Evolutionary conservation across 768 basidiomycete genomes (phyloP).

Genomic region (Tricholoma terreum): DNA sequence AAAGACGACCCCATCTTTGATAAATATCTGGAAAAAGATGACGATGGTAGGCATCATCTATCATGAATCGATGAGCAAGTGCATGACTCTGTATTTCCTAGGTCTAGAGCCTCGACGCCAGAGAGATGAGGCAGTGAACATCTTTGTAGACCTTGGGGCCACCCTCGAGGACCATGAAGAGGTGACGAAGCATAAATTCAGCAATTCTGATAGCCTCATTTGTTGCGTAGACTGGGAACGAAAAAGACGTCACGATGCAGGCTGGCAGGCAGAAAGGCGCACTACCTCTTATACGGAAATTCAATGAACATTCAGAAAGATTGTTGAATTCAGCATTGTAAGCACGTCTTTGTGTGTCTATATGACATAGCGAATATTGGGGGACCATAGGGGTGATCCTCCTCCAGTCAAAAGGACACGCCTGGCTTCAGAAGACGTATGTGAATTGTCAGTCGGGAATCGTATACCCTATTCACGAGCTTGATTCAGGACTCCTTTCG

Average conservation of each 20-base stretch:
- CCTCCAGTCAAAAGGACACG: conserved; percentile 61
- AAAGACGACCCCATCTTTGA: conserved; percentile 94
- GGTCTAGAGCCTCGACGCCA: conserved; percentile 75
- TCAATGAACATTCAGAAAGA: conserved; percentile 96
- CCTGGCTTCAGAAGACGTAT: conserved; percentile 41
- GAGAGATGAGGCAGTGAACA: conserved; percentile 63
- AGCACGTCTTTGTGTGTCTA: conserved; percentile 6
- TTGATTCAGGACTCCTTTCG: conserved; percentile 34
- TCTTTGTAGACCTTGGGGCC: conserved; percentile 83
- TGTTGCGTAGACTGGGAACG: conserved; percentile 73
- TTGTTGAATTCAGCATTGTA: conserved; percentile 79
- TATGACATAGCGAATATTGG: background rate
- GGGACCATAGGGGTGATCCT: conserved; percentile 46
- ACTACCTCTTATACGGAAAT: conserved; percentile 90
- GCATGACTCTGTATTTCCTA: conserved; percentile 26
- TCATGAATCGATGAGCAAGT: background rate
- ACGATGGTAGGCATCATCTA: conserved; percentile 65
- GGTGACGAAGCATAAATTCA: conserved; percentile 38
- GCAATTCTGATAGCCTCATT: background rate
- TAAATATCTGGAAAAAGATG: conserved; percentile 92
- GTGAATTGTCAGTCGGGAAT: background rate
- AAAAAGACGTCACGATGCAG: conserved; percentile 92
- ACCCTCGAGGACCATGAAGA: conserved; percentile 90
- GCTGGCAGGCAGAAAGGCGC: conserved; percentile 86
- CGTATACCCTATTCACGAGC: background rate